phyloP scores from a whole-genome alignment of 2,329 filamentous ascomycete genomes.

The Trichoderma asperellum region DNA sequence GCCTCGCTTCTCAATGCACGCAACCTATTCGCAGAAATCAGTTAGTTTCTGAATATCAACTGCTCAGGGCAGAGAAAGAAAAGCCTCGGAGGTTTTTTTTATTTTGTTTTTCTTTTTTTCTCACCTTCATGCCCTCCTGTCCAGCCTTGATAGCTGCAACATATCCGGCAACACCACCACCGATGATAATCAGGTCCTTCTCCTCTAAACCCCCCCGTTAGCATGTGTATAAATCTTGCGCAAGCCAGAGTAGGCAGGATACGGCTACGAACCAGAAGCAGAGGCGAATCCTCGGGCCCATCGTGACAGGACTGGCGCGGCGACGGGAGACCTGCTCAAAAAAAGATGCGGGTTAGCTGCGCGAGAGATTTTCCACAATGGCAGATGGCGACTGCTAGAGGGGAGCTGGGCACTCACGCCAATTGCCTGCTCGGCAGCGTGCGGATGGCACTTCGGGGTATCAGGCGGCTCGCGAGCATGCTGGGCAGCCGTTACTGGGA shows the following conservation, averaged over 20 bases:
- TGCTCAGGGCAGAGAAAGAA: not conserved
- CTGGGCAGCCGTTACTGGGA: slow-evolving; percentile 38
- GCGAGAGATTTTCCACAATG: slow-evolving; percentile 30
- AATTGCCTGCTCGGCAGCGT: slow-evolving; percentile 58
- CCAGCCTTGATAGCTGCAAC: slow-evolving; percentile 99
- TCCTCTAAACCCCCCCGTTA: slow-evolving; percentile 64
- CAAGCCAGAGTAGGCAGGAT: not conserved
- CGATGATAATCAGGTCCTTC: slow-evolving; percentile 96
- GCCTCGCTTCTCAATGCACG: slow-evolving; percentile 98
- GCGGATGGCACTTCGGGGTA: slow-evolving; percentile 61
- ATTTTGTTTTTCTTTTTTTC: slow-evolving; percentile 23
- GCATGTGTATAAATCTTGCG: not conserved
- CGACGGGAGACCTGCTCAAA: slow-evolving; percentile 32
- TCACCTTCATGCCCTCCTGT: slow-evolving; percentile 93
- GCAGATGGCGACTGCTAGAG: slow-evolving; percentile 27
- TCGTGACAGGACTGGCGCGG: slow-evolving; percentile 48
- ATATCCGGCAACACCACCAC: slow-evolving; percentile 96
- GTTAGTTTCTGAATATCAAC: not conserved
- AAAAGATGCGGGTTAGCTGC: slow-evolving; percentile 12
- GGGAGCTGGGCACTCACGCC: slow-evolving; percentile 48
- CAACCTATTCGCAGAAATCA: slow-evolving; percentile 61
- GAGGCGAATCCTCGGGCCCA: slow-evolving; percentile 64
- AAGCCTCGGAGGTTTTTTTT: not conserved
- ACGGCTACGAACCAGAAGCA: slow-evolving; percentile 53
- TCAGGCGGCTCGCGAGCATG: slow-evolving; percentile 66